Evolutionary conservation across 1,284 basidiomycete genomes (phyloP).

Genomic region (Thecaphora thlaspeos): DNA sequence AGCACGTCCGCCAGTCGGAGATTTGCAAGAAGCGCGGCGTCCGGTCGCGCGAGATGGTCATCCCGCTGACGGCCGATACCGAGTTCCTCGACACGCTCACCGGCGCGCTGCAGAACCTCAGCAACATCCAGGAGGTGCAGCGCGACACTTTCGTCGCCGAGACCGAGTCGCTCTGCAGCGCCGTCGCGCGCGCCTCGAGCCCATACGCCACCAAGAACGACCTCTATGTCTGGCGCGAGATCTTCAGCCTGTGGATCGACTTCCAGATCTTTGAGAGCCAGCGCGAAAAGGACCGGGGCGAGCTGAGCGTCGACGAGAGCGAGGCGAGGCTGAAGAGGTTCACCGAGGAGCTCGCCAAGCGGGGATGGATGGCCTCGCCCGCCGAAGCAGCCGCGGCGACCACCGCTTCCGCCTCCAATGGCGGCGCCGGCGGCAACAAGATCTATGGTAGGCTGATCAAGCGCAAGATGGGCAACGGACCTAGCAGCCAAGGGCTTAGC

Average conservation of each 20-base stretch:
- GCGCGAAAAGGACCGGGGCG: conserved; percentile 72
- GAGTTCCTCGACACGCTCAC: conserved; percentile 78
- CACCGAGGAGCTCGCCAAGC: conserved; percentile 67
- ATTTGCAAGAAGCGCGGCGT: conserved; percentile 24
- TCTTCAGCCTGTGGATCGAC: conserved; percentile 85
- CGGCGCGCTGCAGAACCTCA: conserved; percentile 70
- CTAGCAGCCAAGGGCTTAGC: conserved; percentile 31
- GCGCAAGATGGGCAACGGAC: conserved; percentile 31
- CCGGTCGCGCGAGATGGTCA: conserved; percentile 62
- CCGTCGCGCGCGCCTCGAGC: conserved; percentile 58
- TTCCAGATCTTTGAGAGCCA: conserved; percentile 80
- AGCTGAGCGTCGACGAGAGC: conserved; percentile 70
- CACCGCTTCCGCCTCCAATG: too few relatives aligned
- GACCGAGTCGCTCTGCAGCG: conserved; percentile 67
- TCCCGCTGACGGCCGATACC: conserved; percentile 77
- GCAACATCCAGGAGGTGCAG: conserved; percentile 67
- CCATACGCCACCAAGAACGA: conserved; percentile 64
- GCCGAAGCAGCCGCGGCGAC: conserved; percentile 2
- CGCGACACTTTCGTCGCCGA: conserved; percentile 68
- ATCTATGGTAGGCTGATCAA: conserved; percentile 32
- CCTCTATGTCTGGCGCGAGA: conserved; percentile 86
- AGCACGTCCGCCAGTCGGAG: conserved; percentile 24
- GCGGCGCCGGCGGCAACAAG: too few relatives aligned
- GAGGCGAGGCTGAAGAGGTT: conserved; percentile 74
- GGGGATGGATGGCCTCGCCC: conserved; percentile 38